A percentile compares a stretch with the other conserved stretches of the same genome.
Evolutionary conservation across 345 rosid genomes (phyloP).

Genomic region (Melaleuca quinquenervia): DNA sequence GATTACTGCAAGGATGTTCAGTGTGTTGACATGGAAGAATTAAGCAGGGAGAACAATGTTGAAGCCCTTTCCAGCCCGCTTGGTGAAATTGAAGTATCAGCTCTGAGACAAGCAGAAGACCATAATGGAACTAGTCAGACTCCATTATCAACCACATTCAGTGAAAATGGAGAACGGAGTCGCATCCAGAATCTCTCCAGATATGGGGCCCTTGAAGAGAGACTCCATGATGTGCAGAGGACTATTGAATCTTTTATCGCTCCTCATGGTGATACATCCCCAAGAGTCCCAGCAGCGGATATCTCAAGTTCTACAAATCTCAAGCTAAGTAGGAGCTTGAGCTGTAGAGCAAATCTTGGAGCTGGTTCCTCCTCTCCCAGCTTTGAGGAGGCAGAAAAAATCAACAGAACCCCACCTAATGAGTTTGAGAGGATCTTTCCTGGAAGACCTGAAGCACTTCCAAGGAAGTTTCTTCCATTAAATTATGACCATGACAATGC

Average conservation of each 20-base stretch:
- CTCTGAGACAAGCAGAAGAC: constrained; percentile 14
- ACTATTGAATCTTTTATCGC: constrained; percentile 29
- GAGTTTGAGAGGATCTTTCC: constrained; percentile 41
- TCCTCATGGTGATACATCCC: constrained; percentile 22
- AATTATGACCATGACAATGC: constrained; percentile 19
- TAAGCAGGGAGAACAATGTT: constrained; percentile 14
- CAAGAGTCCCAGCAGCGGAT: constrained; percentile 11
- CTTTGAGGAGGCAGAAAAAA: constrained; percentile 8
- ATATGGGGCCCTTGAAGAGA: constrained; percentile 32
- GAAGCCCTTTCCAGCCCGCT: constrained; percentile 24
- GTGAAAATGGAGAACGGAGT: constrained; percentile 26
- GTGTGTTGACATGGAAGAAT: constrained; percentile 62
- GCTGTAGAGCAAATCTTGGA: constrained; percentile 33
- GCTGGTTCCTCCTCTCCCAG: constrained; percentile 24
- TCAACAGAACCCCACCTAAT: constrained; percentile 56
- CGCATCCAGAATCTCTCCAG: constrained; percentile 30
- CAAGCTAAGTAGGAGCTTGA: constrained; percentile 44
- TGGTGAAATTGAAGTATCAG: constrained; percentile 18
- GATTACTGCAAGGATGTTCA: constrained; percentile 85
- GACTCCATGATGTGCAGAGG: constrained; percentile 34
- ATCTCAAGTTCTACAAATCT: constrained; percentile 37
- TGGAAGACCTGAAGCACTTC: constrained; percentile 54
- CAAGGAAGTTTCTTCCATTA: constrained; percentile 26
- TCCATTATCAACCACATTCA: constrained; percentile 9
- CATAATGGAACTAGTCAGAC: constrained; percentile 13